These are phyloP conservation scores for Gamsiella multidivaricata DNA, from an alignment of 192 early-diverging fungal genomes.

Conservation along the genomic window DNA sequence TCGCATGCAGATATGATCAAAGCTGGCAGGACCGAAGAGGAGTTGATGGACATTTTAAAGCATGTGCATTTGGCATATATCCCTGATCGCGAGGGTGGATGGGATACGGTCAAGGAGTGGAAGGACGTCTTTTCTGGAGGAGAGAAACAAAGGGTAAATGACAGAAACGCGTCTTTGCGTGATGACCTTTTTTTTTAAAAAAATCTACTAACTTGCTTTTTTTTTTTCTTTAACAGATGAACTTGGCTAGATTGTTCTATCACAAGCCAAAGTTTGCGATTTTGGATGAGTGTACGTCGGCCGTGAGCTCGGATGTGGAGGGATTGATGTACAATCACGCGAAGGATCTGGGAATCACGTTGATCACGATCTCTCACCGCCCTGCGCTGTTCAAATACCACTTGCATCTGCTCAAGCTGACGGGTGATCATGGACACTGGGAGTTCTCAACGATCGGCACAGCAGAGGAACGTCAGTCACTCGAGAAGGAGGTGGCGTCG, in stretches of 20 bases:
- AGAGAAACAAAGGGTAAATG: conserved; percentile 85
- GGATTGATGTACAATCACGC: conserved; percentile 88
- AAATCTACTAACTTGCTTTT: not conserved
- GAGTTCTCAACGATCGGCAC: conserved; percentile 83
- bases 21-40: conserved; percentile 79
- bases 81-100: conserved; percentile 89
- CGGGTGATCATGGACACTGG: conserved; percentile 91
- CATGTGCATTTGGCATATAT: conserved; percentile 85
- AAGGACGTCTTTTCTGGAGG: conserved; percentile 96
- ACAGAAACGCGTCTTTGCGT: too few species aligned
- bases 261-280: conserved; percentile 96
- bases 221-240: conserved; percentile 64
- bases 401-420: conserved; percentile 88
- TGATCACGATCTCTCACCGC: conserved; percentile 96
- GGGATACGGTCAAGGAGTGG: conserved; percentile 90
- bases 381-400: conserved; percentile 97
- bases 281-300: conserved; percentile 91
- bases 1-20: conserved; percentile 81
- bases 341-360: conserved; percentile 84
- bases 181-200: conserved; percentile 5
- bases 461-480: conserved; percentile 81
- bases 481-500: conserved; percentile 88
- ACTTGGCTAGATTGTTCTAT: conserved; percentile 97
- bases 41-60: conserved; percentile 84
- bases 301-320: conserved; percentile 95